These are phyloP conservation scores for Glaciozyma antarctica DNA, from an alignment of 768 basidiomycete genomes.

Conservation along the genomic window DNA sequence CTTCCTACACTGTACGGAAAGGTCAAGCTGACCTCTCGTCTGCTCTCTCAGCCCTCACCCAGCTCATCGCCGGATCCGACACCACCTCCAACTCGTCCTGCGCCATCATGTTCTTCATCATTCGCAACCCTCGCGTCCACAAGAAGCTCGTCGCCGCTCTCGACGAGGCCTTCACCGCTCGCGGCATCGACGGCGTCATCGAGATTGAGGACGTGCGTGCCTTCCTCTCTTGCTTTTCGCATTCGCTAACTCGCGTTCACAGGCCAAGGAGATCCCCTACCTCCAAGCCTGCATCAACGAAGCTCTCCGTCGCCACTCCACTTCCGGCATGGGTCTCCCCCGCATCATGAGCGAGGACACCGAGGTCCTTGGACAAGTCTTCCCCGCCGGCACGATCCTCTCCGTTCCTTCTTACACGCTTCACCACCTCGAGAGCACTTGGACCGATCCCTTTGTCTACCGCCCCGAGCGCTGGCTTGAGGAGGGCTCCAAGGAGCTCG, in stretches of 20 bases:
- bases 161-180: conserved; percentile 45
- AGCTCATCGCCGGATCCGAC: conserved; percentile 80
- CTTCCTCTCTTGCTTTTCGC: conserved; percentile 34
- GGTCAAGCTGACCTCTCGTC: background rate
- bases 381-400: conserved; percentile 62
- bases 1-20: conserved; percentile 25
- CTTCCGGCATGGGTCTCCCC: conserved; percentile 68
- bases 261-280: conserved; percentile 58
- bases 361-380: conserved; percentile 48
- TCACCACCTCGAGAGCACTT: conserved; percentile 59
- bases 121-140: conserved; percentile 56
- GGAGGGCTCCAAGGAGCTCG: conserved; percentile 52
- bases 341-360: conserved; percentile 67
- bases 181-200: conserved; percentile 40
- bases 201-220: conserved; percentile 54
- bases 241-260: conserved; percentile 39
- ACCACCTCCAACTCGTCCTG: conserved; percentile 91
- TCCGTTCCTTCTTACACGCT: conserved; percentile 76
- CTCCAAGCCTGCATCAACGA: conserved; percentile 83
- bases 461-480: conserved; percentile 82
- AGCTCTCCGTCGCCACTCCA: conserved; percentile 71
- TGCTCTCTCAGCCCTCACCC: conserved; percentile 51
- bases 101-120: conserved; percentile 77
- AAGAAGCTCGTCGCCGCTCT: conserved; percentile 67
- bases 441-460: conserved; percentile 72